Evolutionary conservation across 2,329 filamentous ascomycete species (phyloP).

Genomic region (Xylaria sp.): DNA sequence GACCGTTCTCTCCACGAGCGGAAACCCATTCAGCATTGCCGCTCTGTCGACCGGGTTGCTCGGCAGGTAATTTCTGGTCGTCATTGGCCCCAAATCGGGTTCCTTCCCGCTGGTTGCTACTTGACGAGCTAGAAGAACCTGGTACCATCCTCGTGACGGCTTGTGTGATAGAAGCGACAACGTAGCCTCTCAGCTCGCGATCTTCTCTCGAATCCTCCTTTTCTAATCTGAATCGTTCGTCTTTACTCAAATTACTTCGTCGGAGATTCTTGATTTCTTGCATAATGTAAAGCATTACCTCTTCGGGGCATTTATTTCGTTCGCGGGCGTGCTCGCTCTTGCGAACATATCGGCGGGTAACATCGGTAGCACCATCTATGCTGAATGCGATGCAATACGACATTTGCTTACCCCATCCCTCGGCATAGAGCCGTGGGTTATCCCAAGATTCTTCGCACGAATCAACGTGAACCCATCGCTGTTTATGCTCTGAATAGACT

Average conservation of each 20-base stretch:
- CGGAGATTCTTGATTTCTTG: constrained; percentile 89
- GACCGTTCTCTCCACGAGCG: constrained; percentile 57
- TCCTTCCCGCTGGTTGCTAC: constrained; percentile 31
- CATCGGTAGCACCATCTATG: constrained; percentile 79
- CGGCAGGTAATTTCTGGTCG: constrained; percentile 69
- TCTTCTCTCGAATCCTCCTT: constrained; percentile 83
- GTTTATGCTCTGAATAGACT: constrained; percentile 92
- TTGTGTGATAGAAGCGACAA: constrained; percentile 77
- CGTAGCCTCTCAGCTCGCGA: constrained; percentile 77
- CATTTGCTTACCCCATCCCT: constrained; percentile 96
- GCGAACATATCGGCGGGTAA: constrained; percentile 74
- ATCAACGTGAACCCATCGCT: constrained; percentile 97
- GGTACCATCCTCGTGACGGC: constrained; percentile 76
- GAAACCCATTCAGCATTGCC: constrained; percentile 63
- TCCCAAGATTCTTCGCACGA: constrained; percentile 96
- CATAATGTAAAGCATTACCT: constrained; percentile 89
- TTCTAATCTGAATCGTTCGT: constrained; percentile 81
- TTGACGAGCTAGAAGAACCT: constrained; percentile 50
- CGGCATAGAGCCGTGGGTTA: constrained; percentile 88
- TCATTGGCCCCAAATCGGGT: constrained; percentile 48
- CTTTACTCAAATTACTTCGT: constrained; percentile 84
- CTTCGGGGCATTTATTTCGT: constrained; percentile 83
- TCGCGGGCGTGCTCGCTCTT: constrained; percentile 77
- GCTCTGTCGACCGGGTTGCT: constrained; percentile 64
- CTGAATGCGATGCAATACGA: constrained; percentile 98